Evolutionary conservation across 139 green algal genomes (phyloP).

Genomic region (Zygnema cylindricum): DNA sequence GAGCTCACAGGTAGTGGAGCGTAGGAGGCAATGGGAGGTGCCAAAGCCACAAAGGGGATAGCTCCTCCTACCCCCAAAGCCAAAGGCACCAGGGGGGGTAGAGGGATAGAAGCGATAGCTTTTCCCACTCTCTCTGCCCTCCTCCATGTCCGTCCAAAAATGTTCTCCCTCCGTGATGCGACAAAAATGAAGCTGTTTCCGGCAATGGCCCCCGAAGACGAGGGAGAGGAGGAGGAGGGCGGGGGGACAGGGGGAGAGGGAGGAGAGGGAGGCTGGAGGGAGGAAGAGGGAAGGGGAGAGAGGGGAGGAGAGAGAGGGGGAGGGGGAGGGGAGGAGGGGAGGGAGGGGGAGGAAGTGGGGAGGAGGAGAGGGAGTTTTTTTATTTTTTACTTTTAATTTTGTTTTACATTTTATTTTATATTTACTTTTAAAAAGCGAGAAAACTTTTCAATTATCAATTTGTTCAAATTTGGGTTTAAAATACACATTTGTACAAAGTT

Average conservation of each 20-base stretch:
- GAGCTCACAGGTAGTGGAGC: slow-evolving; percentile 63
- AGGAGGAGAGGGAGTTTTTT: not conserved
- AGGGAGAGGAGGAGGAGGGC: not conserved
- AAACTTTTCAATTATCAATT: too few relatives aligned
- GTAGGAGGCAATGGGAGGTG: slow-evolving; percentile 63
- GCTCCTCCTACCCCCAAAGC: slow-evolving; percentile 64
- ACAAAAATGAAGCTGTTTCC: not conserved
- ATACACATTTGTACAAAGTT: too few relatives aligned
- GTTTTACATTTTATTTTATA: too few relatives aligned
- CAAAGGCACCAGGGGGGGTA: slow-evolving; percentile 52
- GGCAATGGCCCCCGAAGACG: not conserved
- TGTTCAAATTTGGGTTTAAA: too few relatives aligned
- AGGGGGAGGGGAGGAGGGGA: not conserved
- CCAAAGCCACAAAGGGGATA: slow-evolving; percentile 81
- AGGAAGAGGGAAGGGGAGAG: not conserved
- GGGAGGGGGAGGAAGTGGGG: not conserved
- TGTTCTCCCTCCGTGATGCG: not conserved
- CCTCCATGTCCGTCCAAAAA: not conserved
- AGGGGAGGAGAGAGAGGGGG: not conserved
- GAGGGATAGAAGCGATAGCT: not conserved
- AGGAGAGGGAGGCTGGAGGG: not conserved
- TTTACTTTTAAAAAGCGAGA: not conserved
- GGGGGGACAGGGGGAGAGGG: not conserved
- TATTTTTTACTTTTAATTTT: too few relatives aligned
- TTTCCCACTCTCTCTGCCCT: not conserved